Percentiles rank a stretch among this genome's conserved stretches.
Conservation (phyloP, 257 asterid species). For the Scutellaria minor region DNA sequence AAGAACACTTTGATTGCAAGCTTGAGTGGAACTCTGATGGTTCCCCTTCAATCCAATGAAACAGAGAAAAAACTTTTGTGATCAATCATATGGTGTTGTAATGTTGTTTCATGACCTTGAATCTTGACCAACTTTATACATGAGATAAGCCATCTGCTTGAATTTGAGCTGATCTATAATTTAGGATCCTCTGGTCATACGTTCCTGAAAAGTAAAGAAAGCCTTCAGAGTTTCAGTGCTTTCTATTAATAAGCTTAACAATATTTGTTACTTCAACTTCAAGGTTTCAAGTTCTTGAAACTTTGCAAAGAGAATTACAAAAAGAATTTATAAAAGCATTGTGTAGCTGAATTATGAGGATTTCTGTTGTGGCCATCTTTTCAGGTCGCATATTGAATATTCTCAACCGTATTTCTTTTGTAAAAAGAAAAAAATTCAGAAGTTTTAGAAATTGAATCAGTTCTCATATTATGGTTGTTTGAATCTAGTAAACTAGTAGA, state of each 20-base stretch:
- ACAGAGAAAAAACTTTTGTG: background rate
- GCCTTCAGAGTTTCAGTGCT: background rate
- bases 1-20: conserved; percentile 8
- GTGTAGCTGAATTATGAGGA: background rate
- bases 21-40: conserved; percentile 12
- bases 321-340: background rate
- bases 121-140: background rate
- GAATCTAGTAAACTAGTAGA: background rate
- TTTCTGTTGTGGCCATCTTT: background rate
- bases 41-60: background rate
- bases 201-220: background rate
- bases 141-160: background rate
- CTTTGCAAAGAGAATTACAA: conserved; percentile 4
- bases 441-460: background rate
- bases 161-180: background rate
- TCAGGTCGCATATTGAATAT: background rate
- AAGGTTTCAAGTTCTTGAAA: background rate
- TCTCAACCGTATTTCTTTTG: background rate
- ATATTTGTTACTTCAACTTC: background rate
- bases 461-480: background rate
- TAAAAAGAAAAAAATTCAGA: background rate
- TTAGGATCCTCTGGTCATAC: background rate
- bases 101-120: background rate
- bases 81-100: background rate
- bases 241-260: conserved; percentile 13